phyloP scores from a whole-genome alignment of 2,329 filamentous ascomycete species.

The Bipolaris gigantea region DNA sequence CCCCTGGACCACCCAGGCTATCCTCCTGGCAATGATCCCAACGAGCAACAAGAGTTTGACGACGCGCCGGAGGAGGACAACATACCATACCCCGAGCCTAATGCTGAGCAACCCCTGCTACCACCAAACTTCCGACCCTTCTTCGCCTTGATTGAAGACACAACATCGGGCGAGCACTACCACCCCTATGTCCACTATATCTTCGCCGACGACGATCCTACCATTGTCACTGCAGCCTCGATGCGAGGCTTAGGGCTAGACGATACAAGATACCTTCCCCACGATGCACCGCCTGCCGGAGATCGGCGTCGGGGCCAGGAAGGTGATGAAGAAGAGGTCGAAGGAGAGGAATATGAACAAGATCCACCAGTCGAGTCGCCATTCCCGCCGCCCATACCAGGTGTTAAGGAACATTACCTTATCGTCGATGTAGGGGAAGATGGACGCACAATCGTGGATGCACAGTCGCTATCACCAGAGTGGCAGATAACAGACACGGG shows the following conservation, averaged over 20 bases:
- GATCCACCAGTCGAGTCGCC: constrained; percentile 41
- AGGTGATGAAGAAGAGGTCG: constrained; percentile 22
- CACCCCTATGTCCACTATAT: constrained; percentile 91
- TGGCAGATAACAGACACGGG: constrained; percentile 67
- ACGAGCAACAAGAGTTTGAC: constrained; percentile 23
- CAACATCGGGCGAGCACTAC: constrained; percentile 70
- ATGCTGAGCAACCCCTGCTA: constrained; percentile 39
- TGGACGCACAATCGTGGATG: constrained; percentile 61
- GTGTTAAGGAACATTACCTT: constrained; percentile 58
- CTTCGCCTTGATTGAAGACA: constrained; percentile 82
- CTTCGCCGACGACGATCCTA: constrained; percentile 87
- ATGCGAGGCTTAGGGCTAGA: constrained; percentile 57
- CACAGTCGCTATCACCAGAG: constrained; percentile 70
- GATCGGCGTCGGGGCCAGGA: constrained; percentile 18
- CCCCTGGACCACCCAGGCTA: constrained; percentile 29
- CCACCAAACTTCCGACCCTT: constrained; percentile 71
- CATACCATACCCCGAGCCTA: constrained; percentile 40
- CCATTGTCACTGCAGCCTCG: constrained; percentile 69
- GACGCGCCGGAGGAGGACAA: constrained; percentile 29
- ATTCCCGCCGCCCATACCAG: constrained; percentile 52
- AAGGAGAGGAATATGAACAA: constrained; percentile 15
- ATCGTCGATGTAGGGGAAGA: constrained; percentile 57
- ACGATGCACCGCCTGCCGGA: constrained; percentile 25
- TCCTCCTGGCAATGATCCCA: constrained; percentile 23
- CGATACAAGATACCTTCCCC: constrained; percentile 45